Evolutionary conservation across 768 basidiomycete genomes (phyloP), one percentile per base, ranked within the genome.

Genomic region (Rhizopogon salebrosus): DNA sequence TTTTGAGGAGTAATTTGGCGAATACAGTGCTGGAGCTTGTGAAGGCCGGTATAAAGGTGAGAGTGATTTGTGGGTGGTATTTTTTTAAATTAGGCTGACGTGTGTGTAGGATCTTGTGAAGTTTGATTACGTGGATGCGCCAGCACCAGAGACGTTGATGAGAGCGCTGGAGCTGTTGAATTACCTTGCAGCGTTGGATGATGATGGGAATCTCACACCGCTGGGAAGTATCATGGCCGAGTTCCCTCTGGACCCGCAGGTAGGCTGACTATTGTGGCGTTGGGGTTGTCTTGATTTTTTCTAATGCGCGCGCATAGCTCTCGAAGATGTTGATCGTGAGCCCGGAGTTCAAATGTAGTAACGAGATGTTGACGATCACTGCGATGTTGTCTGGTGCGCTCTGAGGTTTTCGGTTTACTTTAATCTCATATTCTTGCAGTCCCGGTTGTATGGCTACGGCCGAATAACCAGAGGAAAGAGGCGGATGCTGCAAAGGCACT

Each of bases 161-260:
- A 85, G 95, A 52, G 95, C 95, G 9, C 73, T 99, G 49, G 97
- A 98, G 67, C 71, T 98, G 34, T 77, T 99, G 42, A 95, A 98
- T 64, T 95, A 85, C 68, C 78, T 98, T 40, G 83, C 87, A 6
- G 95, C 95, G 1, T 74, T 99, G 55, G 93, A 98, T 63, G 94
- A 98, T 60, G 93, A 97, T 3, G 95, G 97, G 10, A 84, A 92
- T 48, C 68, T 99, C 53, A 98, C 97, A 1, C 70, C 84, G 0
- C 73, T 98, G 7, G 97, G 97, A 4, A 75, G 72, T 35, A 87
- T 92, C 55, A 98, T 98, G 95, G 95, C 97, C 0, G 93, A 98
- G 60, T 98, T 98, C 76, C 97, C 95, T 11, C 79, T 99, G n/a
- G 97, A 98, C 68, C 97, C 95, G 37, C 95, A 95, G 77, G 90